Base-by-base conservation (phyloP, 2,329 filamentous ascomycete species). In the Pseudocercospora macadamiae region DNA sequence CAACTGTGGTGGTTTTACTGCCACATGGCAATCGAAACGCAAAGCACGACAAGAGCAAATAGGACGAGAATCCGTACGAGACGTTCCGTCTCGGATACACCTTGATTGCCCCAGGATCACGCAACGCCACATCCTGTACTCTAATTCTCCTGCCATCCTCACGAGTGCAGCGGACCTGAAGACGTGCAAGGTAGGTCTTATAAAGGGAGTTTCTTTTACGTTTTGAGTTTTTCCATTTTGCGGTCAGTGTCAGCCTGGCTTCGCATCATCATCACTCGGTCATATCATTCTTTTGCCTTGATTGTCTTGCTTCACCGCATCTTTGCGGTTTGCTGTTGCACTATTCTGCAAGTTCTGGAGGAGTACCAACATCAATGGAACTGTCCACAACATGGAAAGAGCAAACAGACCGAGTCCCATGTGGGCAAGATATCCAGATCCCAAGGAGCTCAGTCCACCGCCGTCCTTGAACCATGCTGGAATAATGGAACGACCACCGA, bases 261-360 rank as follows among this genome's bases (percentile, higher is more conserved):
- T 16, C 18, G 37, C 37, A 42, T 42, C 37, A 42, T 42, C 37
- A 12, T 19, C 28, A 7, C 6, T 21, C 23, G 37, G 37, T 42
- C 16, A 42, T 42, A 42, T 12, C 14, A 42, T 42, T 39, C 23
- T 16, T 21, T 42, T 42, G 37, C 37, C 37, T 42, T 42, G 37
- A 19, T 21, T 21, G 37, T 42, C 18, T 42, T 42, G 37, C 37
- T 42, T 34, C 18, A 53, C 48, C 48, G 48, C 34, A 51, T 23
- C 9, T 36, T 28, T n/a, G 32, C 16, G 23, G 23, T 16, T 16
- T 19, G 16, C 23, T 12, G 37, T 42, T 42, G 37, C 18, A 42
- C 37, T 12, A 16, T 19, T 21, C 23, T 19, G 37, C 37, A 42
- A 21, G 37, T 21, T 21, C 18, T 21, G 16, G 6, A 12, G 37